phyloP scores from a whole-genome alignment of 306 rosid genomes.

The Trifolium subterraneum region DNA sequence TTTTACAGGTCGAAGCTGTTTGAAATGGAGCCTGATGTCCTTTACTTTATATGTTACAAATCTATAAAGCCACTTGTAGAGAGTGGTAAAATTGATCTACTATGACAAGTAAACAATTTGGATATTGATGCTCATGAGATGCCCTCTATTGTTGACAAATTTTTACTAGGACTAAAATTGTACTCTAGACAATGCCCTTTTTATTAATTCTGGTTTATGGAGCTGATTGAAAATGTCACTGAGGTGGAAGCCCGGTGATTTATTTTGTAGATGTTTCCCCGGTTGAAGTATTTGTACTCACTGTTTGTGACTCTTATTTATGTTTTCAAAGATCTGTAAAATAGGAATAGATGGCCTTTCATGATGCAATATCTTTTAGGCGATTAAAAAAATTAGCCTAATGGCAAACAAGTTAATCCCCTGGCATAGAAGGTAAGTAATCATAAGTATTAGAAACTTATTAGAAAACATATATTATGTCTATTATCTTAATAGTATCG shows the following conservation, averaged over 20 bases:
- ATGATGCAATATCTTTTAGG: too few relatives aligned
- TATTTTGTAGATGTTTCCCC: background rate
- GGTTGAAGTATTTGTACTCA: background rate
- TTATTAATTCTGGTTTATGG: background rate
- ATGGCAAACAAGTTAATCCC: too few relatives aligned
- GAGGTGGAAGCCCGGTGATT: background rate
- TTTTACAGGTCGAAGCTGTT: constrained; percentile 57
- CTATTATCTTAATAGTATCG: too few relatives aligned
- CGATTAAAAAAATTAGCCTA: too few relatives aligned
- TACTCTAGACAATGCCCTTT: background rate
- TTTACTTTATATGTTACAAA: constrained; percentile 83
- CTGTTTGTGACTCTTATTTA: background rate
- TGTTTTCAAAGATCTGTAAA: background rate
- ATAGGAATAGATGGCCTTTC: too few relatives aligned
- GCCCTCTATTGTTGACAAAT: constrained; percentile 6
- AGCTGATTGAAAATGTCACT: constrained; percentile 6
- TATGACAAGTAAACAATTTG: constrained; percentile 35
- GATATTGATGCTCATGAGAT: constrained; percentile 12
- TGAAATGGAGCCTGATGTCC: constrained; percentile 58
- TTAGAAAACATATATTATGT: too few relatives aligned
- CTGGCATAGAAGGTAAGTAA: too few relatives aligned
- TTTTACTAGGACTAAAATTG: constrained; percentile 3
- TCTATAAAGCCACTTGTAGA: constrained; percentile 81
- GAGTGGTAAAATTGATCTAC: constrained; percentile 75
- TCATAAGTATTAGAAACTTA: too few relatives aligned